phyloP scores from a whole-genome alignment of 768 basidiomycete genomes.

The Rossbeevera mucosa region DNA sequence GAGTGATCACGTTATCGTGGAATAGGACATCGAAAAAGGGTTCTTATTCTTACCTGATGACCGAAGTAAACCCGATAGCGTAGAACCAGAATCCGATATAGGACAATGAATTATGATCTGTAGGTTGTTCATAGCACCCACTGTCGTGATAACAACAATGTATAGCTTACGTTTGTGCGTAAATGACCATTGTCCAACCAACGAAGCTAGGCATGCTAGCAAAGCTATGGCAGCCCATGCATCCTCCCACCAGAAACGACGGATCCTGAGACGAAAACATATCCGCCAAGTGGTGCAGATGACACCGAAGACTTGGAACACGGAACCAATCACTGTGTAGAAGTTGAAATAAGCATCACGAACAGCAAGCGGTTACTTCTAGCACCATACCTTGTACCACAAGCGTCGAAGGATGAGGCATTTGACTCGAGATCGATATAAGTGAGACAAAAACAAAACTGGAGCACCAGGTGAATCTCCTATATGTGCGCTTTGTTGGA shows the following conservation, averaged over 20 bases:
- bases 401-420: background rate
- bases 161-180: slow-evolving; percentile 1
- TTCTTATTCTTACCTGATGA: background rate
- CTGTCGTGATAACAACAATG: background rate
- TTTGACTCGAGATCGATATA: background rate
- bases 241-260: slow-evolving; percentile 20
- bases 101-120: background rate
- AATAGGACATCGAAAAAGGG: background rate
- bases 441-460: background rate
- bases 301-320: slow-evolving; percentile 1
- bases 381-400: slow-evolving; percentile 5
- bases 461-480: background rate
- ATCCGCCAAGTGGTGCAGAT: slow-evolving; percentile 12
- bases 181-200: slow-evolving; percentile 10
- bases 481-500: background rate
- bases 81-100: slow-evolving; percentile 6
- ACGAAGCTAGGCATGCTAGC: slow-evolving; percentile 2
- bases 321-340: background rate
- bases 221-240: slow-evolving; percentile 10
- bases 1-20: background rate
- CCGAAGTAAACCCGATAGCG: slow-evolving; percentile 1
- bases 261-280: slow-evolving; percentile 13
- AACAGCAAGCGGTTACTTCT: background rate
- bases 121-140: background rate
- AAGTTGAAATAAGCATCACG: background rate